Conservation (phyloP, 1,284 basidiomycete species). For the Irpex rosettiformis region DNA sequence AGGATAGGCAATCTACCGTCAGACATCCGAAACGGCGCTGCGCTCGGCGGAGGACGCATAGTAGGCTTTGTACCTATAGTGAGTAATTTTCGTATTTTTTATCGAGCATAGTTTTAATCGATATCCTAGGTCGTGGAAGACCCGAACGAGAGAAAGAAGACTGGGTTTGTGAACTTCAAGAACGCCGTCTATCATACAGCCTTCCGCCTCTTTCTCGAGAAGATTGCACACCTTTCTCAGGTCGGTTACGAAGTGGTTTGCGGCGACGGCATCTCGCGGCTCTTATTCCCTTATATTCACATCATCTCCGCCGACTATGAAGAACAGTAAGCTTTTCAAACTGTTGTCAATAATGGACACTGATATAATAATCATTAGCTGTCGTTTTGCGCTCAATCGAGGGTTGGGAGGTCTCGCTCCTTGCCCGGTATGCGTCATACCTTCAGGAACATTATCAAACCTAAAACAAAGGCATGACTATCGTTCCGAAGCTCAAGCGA, state of each 20-base stretch:
- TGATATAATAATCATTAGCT: slow-evolving; percentile 4
- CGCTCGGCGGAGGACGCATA: slow-evolving; percentile 34
- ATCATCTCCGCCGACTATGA: slow-evolving; percentile 33
- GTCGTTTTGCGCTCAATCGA: slow-evolving; percentile 10
- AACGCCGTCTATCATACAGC: slow-evolving; percentile 28
- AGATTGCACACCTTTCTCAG: slow-evolving; percentile 12
- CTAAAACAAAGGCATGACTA: too few relatives aligned
- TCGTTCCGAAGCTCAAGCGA: not conserved
- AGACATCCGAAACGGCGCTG: slow-evolving; percentile 34
- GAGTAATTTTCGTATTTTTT: slow-evolving; percentile 9
- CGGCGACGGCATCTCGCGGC: slow-evolving; percentile 16
- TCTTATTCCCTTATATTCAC: slow-evolving; percentile 26
- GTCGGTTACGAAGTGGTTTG: slow-evolving; percentile 19
- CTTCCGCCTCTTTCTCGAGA: slow-evolving; percentile 22
- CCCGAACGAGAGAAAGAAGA: slow-evolving; percentile 14
- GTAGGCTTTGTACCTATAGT: slow-evolving; percentile 45
- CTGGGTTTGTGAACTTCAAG: slow-evolving; percentile 23
- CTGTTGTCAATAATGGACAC: not conserved
- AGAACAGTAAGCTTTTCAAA: slow-evolving; percentile 34
- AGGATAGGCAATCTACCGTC: slow-evolving; percentile 33
- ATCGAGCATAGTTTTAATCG: not conserved
- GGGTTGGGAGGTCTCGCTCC: slow-evolving; percentile 7
- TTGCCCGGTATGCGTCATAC: slow-evolving; percentile 10
- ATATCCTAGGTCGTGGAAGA: slow-evolving; percentile 17
- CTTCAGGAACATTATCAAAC: not conserved